phyloP scores from a whole-genome alignment of 768 basidiomycete species.

The Gyrodon lividus region DNA sequence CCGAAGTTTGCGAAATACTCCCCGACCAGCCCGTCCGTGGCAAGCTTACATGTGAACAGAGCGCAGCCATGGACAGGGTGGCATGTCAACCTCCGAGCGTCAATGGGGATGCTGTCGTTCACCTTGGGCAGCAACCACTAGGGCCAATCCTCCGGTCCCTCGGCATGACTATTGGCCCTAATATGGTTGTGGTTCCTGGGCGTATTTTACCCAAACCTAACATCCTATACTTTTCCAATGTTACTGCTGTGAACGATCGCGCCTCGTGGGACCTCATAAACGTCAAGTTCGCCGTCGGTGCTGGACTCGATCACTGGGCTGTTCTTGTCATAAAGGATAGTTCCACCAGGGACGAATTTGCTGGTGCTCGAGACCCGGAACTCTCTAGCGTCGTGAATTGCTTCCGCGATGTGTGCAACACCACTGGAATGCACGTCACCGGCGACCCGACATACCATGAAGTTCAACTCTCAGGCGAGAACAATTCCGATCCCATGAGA shows the following conservation, averaged over 20 bases:
- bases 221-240: constrained; percentile 38
- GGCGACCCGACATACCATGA: constrained; percentile 28
- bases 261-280: constrained; percentile 56
- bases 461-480: constrained; percentile 51
- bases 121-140: constrained; percentile 38
- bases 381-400: constrained; percentile 45
- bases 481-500: constrained; percentile 55
- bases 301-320: constrained; percentile 57
- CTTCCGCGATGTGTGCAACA: constrained; percentile 61
- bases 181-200: constrained; percentile 57
- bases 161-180: constrained; percentile 42
- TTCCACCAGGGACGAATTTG: constrained; percentile 58
- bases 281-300: constrained; percentile 60
- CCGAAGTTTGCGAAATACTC: constrained; percentile 51
- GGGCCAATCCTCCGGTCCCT: constrained; percentile 40
- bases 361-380: constrained; percentile 49
- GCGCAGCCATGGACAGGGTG: constrained; percentile 47
- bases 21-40: constrained; percentile 42
- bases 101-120: constrained; percentile 45
- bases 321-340: constrained; percentile 68
- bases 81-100: constrained; percentile 50
- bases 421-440: constrained; percentile 58
- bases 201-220: constrained; percentile 46
- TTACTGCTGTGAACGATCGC: constrained; percentile 38
- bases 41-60: constrained; percentile 54